Evolutionary conservation across 2,329 filamentous ascomycete genomes (phyloP).

Genomic region (Penicillium sp.): DNA sequence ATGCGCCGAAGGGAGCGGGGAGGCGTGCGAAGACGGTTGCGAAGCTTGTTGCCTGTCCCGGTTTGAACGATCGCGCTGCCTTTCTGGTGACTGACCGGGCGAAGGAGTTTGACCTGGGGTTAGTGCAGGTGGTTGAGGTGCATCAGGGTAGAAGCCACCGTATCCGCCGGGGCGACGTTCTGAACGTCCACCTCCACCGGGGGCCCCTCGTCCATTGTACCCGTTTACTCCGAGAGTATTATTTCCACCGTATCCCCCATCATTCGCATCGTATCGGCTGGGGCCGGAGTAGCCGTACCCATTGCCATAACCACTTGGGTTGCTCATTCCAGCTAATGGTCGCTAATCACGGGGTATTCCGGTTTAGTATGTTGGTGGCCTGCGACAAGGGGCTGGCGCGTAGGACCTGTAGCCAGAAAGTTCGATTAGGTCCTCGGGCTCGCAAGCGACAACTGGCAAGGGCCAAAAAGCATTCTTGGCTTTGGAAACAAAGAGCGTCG

Average conservation of each 20-base stretch:
- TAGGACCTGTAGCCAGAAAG: conserved; percentile 9
- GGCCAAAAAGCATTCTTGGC: conserved; percentile 28
- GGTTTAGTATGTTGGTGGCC: conserved; percentile 10
- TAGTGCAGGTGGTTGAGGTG: conserved; percentile 29
- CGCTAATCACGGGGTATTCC: conserved; percentile 7
- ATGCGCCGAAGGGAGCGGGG: too few species aligned
- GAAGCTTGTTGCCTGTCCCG: conserved; percentile 29
- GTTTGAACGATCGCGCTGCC: conserved; percentile 33
- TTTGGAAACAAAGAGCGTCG: not conserved
- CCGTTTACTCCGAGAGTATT: conserved; percentile 35
- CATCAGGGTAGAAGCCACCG: conserved; percentile 43
- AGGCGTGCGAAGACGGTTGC: conserved; percentile 23
- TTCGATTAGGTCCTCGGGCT: conserved; percentile 16
- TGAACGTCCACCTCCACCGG: conserved; percentile 25
- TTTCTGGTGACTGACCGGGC: conserved; percentile 31
- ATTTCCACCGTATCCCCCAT: conserved; percentile 34
- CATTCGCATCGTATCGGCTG: conserved; percentile 36
- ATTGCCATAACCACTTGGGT: conserved; percentile 37
- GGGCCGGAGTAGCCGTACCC: conserved; percentile 40
- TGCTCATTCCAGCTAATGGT: conserved; percentile 34
- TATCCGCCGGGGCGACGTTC: conserved; percentile 46
- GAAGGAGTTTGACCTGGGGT: conserved; percentile 31
- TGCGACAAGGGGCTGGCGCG: conserved; percentile 18
- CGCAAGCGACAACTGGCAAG: conserved; percentile 18
- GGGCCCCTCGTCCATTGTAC: conserved; percentile 27